Evolutionary conservation across 2,329 filamentous ascomycete species (phyloP), one percentile per base, ranked within the genome.

Genomic region (Arthrobotrys sinensis): DNA sequence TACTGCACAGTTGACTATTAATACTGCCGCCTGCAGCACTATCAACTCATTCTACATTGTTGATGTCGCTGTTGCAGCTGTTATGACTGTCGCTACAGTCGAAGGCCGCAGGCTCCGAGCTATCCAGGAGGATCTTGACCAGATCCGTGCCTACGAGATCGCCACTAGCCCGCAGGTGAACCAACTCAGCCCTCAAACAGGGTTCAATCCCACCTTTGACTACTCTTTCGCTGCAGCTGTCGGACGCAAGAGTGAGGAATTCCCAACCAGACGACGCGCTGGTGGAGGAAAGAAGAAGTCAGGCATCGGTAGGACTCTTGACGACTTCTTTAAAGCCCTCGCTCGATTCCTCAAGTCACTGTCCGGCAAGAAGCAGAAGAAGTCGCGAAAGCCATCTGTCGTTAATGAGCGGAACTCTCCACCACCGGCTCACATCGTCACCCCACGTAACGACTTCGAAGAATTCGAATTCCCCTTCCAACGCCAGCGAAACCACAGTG

Each of bases 1-100:
- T 21, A 79, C 71, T 1, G 53, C 68, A 2, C 53, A 75, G 36
- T 71, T 82, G 34, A 72, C 80, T 16, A 65, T 82, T 52, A 80
- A 82, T 68, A 81, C 81, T 8, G 21, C 72, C 3, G 81, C 81
- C 1, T 80, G 80, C 14, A 76, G 71, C 11, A 80, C 78, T 10
- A 82, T 82, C 24, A 79, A 80, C 10, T 82, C 80, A n/a, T 80
- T 82, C 45, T 81, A 82, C 66, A 82, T 82, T 36, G 78, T 82
- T 53, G 81, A 82, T 55, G 81, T 82, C 3, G 81, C 80, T n/a
- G 81, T 82, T 16, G 80, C 80, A 2, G 81, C 81, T 0, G 72
- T 82, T 1, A 64, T 82, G 10, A 81, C 81, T 43, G 80, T 82
- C 28, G 81, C 81, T 10, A 80, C 80, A 1, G 80, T 82, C 10